Conservation (phyloP, 208 protist species). For the Tritrichomonas foetus region DNA sequence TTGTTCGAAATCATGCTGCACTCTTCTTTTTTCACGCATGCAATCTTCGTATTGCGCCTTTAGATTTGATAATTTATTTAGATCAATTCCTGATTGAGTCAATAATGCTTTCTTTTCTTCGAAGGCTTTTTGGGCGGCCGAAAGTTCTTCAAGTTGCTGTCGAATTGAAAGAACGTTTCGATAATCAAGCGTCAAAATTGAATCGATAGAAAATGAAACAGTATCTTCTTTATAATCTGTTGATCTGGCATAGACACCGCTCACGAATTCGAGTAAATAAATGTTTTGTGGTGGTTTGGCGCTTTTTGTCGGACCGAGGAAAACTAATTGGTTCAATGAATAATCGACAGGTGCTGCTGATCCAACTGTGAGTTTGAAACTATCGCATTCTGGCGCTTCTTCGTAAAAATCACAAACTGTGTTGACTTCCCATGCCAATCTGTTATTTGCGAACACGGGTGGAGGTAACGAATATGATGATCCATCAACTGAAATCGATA, state of each 20-base stretch:
- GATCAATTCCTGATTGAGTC: neutral
- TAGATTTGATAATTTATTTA: neutral
- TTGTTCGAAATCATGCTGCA: neutral
- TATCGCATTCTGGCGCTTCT: neutral
- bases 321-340: neutral
- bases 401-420: neutral
- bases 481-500: neutral
- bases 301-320: neutral
- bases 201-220: neutral
- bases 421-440: neutral
- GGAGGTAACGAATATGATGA: neutral
- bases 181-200: conserved; percentile 1
- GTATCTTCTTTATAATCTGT: neutral
- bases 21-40: neutral
- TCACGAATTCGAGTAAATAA: neutral
- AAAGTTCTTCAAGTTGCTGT: neutral
- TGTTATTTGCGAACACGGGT: neutral
- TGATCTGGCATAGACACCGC: neutral
- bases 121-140: neutral
- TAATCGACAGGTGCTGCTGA: neutral
- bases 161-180: neutral
- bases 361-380: neutral
- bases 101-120: neutral
- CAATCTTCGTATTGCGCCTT: neutral
- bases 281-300: neutral